A percentile compares a stretch with the other conserved stretches of the same genome.
Conservation (phyloP, 2,329 filamentous ascomycete species). For the Escovopsis weberi region DNA sequence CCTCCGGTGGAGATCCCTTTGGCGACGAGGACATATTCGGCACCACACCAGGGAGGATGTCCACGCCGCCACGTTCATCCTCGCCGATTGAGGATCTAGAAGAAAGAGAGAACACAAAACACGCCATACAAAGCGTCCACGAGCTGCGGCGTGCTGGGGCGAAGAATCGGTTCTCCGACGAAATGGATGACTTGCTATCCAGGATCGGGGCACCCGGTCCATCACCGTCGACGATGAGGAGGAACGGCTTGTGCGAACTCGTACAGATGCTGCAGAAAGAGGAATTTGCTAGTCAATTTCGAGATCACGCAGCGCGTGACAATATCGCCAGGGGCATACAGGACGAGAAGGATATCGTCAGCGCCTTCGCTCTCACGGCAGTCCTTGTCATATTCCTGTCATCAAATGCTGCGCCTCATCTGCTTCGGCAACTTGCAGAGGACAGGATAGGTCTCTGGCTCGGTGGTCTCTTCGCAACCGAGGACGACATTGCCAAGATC, state of each 20-base stretch:
- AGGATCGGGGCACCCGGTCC: constrained; percentile 38
- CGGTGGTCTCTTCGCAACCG: constrained; percentile 34
- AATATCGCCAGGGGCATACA: constrained; percentile 49
- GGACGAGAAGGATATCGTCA: constrained; percentile 43
- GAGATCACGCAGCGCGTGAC: constrained; percentile 58
- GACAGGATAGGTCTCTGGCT: constrained; percentile 43
- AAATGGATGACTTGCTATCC: constrained; percentile 49
- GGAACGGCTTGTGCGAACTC: constrained; percentile 45
- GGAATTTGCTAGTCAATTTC: constrained; percentile 53
- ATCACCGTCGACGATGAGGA: constrained; percentile 35
- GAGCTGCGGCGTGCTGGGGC: constrained; percentile 51
- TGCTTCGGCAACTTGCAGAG: constrained; percentile 40
- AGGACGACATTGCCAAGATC: constrained; percentile 44
- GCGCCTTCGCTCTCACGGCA: constrained; percentile 48
- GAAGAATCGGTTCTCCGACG: constrained; percentile 50
- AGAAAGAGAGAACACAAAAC: constrained; percentile 23
- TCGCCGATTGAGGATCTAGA: constrained; percentile 19
- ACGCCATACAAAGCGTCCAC: constrained; percentile 47
- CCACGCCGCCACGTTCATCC: constrained; percentile 11
- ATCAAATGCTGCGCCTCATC: constrained; percentile 43
- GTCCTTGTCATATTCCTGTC: constrained; percentile 48
- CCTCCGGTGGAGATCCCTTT: constrained; percentile 7
- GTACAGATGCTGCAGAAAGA: constrained; percentile 45
- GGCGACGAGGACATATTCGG: constrained; percentile 9
- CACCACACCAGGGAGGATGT: constrained; percentile 9